Percentiles rank a stretch among this genome's conserved stretches.
These are phyloP conservation scores for Pyrenula massariospora DNA, from an alignment of 495 filamentous ascomycete species.

Conservation along the genomic window DNA sequence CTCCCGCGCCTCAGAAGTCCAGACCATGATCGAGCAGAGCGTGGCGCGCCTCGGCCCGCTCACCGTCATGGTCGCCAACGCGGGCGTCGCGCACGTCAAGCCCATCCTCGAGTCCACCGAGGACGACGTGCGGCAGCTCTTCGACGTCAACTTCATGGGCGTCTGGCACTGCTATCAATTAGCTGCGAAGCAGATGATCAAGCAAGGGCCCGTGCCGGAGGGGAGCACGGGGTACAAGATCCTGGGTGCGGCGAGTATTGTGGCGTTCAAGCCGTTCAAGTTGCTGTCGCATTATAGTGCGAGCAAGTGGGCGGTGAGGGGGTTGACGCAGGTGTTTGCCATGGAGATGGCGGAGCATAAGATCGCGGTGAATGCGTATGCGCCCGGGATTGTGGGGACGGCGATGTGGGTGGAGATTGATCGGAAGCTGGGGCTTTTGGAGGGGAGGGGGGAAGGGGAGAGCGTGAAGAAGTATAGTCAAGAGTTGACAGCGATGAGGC, in stretches of 20 bases:
- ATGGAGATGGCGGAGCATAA: constrained; percentile 43
- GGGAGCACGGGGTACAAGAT: constrained; percentile 34
- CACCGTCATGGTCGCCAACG: constrained; percentile 49
- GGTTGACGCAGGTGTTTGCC: constrained; percentile 43
- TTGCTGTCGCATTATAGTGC: constrained; percentile 43
- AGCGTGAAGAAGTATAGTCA: constrained; percentile 30
- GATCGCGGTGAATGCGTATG: constrained; percentile 53
- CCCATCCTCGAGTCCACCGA: constrained; percentile 24
- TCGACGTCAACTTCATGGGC: constrained; percentile 18
- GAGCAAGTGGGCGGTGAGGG: constrained; percentile 49
- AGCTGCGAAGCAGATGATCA: constrained; percentile 23
- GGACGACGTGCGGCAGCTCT: constrained; percentile 29
- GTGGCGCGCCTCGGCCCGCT: constrained; percentile 38
- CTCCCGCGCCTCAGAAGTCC: constrained; percentile 33
- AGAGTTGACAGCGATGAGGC: constrained; percentile 35
- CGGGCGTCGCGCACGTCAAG: constrained; percentile 39
- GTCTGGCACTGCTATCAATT: constrained; percentile 1
- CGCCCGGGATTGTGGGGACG: constrained; percentile 50
- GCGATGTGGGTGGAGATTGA: constrained; percentile 51
- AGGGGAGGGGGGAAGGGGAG: constrained; percentile 35
- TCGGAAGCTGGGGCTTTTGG: constrained; percentile 31
- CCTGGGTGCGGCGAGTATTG: constrained; percentile 42
- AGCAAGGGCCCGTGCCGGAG: constrained; percentile 20
- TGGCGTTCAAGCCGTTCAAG: constrained; percentile 40
- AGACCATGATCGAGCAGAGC: constrained; percentile 31